These are phyloP conservation scores for Vanrija sp. DNA, from an alignment of 1,284 basidiomycete genomes.

Conservation along the genomic window DNA sequence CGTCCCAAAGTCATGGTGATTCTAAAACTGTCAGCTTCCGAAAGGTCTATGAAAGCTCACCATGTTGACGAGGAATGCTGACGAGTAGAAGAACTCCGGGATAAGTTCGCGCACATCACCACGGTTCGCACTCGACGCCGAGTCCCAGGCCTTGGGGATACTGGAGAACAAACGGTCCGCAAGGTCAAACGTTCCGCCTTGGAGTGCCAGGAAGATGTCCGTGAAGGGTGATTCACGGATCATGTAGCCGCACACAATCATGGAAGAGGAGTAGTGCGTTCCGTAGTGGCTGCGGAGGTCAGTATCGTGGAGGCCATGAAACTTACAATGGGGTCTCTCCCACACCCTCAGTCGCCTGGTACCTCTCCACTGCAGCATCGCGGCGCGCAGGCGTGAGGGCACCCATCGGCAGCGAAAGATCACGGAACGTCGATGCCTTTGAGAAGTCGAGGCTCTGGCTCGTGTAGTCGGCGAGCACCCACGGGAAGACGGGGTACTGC, in stretches of 20 bases:
- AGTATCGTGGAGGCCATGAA: background rate
- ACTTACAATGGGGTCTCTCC: constrained; percentile 70
- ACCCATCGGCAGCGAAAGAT: constrained; percentile 82
- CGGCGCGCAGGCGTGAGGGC: constrained; percentile 70
- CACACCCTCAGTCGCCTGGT: constrained; percentile 71
- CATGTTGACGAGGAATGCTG: constrained; percentile 52
- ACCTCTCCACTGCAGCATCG: constrained; percentile 70
- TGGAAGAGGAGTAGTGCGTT: constrained; percentile 93
- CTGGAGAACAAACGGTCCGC: constrained; percentile 89
- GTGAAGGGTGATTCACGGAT: constrained; percentile 87
- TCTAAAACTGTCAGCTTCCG: constrained; percentile 54
- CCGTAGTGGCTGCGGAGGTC: constrained; percentile 61
- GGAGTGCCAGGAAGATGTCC: constrained; percentile 70
- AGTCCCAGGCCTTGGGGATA: constrained; percentile 72
- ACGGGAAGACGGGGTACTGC: constrained; percentile 87
- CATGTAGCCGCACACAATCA: constrained; percentile 93
- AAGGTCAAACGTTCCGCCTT: constrained; percentile 93
- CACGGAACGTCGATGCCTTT: constrained; percentile 63
- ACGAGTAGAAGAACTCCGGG: constrained; percentile 74
- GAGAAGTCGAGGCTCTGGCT: constrained; percentile 70
- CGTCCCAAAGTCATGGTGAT: constrained; percentile 76
- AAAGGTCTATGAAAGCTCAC: constrained; percentile 57
- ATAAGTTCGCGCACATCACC: constrained; percentile 94
- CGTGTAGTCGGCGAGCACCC: constrained; percentile 82
- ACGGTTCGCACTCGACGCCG: constrained; percentile 77